Evolutionary conservation across 352 stramenopile species (phyloP).

Genomic region (Phytophthora sp.): DNA sequence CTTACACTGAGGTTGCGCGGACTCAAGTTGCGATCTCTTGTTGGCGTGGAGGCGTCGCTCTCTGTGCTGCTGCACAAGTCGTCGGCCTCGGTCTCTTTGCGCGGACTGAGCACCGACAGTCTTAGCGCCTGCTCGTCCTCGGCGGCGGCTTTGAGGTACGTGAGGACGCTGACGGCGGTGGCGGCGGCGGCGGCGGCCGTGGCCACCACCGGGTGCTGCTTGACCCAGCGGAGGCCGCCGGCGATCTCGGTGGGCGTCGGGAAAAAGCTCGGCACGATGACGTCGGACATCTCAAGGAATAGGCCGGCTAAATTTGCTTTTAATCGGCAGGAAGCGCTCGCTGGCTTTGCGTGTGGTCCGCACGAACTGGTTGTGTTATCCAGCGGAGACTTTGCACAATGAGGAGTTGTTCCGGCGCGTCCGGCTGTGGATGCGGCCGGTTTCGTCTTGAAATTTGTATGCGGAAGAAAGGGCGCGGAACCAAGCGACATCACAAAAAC

Average conservation of each 20-base stretch:
- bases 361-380: conserved; percentile 10
- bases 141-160: conserved; percentile 54
- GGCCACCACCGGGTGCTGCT: conserved; percentile 72
- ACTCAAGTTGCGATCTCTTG: conserved; percentile 41
- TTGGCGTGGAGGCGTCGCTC: conserved; percentile 62
- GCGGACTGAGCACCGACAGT: conserved; percentile 1
- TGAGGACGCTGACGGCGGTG: conserved; percentile 72
- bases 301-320: neutral
- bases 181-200: conserved; percentile 70
- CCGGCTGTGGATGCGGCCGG: conserved; percentile 8
- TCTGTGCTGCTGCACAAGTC: conserved; percentile 72
- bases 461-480: conserved; percentile 17
- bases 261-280: conserved; percentile 77
- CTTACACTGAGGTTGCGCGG: conserved; percentile 41
- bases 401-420: conserved; percentile 4
- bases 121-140: conserved; percentile 38
- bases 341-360: neutral
- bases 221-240: conserved; percentile 74
- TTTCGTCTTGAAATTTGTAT: conserved; percentile 35
- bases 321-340: too few relatives aligned
- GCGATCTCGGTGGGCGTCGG: conserved; percentile 80
- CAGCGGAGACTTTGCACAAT: conserved; percentile 29
- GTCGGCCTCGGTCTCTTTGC: conserved; percentile 31
- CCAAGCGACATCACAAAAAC: conserved; percentile 36
- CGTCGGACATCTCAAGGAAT: conserved; percentile 51